A percentile compares a stretch with the other conserved stretches of the same genome.
phyloP scores from a whole-genome alignment of 2,329 filamentous ascomycete genomes.

The Alternaria triticimaculans region DNA sequence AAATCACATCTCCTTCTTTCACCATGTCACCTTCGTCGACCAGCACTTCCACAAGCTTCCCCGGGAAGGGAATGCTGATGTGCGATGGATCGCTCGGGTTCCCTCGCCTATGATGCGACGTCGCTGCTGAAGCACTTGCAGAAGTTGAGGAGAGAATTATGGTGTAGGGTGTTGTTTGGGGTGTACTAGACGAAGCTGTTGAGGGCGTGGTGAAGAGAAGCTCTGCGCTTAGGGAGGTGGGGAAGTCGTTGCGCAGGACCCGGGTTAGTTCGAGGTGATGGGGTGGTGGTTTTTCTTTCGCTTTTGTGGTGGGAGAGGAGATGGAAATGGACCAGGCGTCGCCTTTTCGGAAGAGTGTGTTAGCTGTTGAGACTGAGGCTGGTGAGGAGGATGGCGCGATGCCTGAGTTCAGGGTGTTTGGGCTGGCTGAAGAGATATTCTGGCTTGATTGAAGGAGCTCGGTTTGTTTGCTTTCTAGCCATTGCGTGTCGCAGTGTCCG shows the following conservation, averaged over 20 bases:
- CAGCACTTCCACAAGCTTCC: constrained; percentile 65
- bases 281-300: constrained; percentile 22
- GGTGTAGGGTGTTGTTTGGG: constrained; percentile 52
- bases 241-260: constrained; percentile 67
- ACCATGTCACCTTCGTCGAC: constrained; percentile 63
- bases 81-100: constrained; percentile 59
- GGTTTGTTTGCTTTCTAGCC: constrained; percentile 61
- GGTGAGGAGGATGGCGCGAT: constrained; percentile 3
- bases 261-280: constrained; percentile 63
- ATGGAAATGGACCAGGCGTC: constrained; percentile 65
- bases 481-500: constrained; percentile 61
- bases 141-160: constrained; percentile 55
- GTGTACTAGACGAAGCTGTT: constrained; percentile 53
- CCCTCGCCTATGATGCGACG: constrained; percentile 56
- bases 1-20: constrained; percentile 60
- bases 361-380: constrained; percentile 31
- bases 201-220: constrained; percentile 58
- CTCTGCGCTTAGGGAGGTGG: constrained; percentile 61
- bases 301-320: constrained; percentile 32
- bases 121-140: constrained; percentile 48
- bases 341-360: constrained; percentile 62
- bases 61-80: constrained; percentile 63
- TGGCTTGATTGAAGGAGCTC: constrained; percentile 46
- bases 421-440: background rate
- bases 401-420: background rate